Percentiles rank a stretch among this genome's conserved stretches.
Conservation (phyloP, 2,329 filamentous ascomycete species). For the Hypoxylon sp. region DNA sequence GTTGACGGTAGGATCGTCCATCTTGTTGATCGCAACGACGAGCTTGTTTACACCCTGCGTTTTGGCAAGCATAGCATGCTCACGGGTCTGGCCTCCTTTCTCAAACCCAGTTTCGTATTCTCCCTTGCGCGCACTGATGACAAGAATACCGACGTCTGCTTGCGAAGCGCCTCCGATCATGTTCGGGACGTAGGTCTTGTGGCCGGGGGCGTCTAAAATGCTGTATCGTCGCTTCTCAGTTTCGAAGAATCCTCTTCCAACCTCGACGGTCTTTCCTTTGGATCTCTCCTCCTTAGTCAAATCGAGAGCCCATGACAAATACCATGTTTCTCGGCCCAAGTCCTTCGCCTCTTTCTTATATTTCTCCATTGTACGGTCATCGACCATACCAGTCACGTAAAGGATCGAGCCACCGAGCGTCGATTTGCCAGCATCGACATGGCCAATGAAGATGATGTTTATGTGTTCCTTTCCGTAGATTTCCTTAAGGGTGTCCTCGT, state of each 20-base stretch:
- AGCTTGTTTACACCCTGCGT: constrained; percentile 98
- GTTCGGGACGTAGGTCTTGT: constrained; percentile 97
- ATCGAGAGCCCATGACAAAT: constrained; percentile 98
- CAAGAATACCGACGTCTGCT: constrained; percentile 92
- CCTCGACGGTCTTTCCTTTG: constrained; percentile 98
- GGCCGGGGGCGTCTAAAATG: constrained; percentile 94
- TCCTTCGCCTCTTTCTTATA: constrained; percentile 98
- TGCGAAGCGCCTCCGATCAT: constrained; percentile 98
- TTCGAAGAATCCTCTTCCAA: constrained; percentile 95
- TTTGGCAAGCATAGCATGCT: constrained; percentile 92
- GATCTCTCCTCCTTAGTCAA: constrained; percentile 95
- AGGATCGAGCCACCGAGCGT: constrained; percentile 94
- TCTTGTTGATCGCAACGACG: constrained; percentile 96
- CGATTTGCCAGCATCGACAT: constrained; percentile 98
- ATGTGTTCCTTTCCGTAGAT: constrained; percentile 95
- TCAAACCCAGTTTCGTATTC: constrained; percentile 99
- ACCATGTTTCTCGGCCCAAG: constrained; percentile 96
- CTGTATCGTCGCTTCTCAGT: constrained; percentile 96
- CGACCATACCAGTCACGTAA: constrained; percentile 98
- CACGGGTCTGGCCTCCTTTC: constrained; percentile 56
- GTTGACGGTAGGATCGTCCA: constrained; percentile 96
- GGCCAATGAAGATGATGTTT: constrained; percentile 97
- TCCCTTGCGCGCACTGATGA: constrained; percentile 96
- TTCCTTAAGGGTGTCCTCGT: constrained; percentile 83
- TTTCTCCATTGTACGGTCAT: constrained; percentile 97